Evolutionary conservation across 768 basidiomycete genomes (phyloP).

Genomic region (Hericium rajendrae): DNA sequence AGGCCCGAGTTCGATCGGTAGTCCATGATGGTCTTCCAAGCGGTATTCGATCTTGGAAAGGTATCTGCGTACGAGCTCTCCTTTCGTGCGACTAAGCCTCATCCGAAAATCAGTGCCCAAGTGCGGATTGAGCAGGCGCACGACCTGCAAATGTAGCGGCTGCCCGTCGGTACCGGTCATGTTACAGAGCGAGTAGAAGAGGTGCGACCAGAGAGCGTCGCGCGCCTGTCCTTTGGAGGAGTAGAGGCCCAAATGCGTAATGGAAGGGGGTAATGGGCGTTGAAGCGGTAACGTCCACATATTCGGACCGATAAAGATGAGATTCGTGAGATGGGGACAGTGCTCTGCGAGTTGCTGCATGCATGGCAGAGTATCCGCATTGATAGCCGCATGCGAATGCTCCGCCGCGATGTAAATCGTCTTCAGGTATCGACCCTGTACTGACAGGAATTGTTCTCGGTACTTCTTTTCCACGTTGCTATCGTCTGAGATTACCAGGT

Average conservation of each 20-base stretch:
- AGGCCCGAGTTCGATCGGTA: too few species aligned
- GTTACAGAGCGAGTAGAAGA: neutral
- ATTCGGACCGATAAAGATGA: neutral
- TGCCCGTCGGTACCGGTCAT: neutral
- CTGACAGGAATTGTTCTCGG: neutral
- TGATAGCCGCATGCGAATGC: neutral
- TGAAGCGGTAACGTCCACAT: neutral
- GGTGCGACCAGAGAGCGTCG: neutral
- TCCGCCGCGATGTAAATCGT: neutral
- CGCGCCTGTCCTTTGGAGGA: neutral
- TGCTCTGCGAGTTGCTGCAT: neutral
- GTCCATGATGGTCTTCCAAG: too few species aligned
- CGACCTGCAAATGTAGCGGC: neutral
- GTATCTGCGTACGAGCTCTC: too few species aligned
- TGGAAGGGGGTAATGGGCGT: neutral
- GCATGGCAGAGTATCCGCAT: neutral
- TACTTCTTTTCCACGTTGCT: neutral
- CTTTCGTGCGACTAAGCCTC: too few species aligned
- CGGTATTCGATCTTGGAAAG: too few species aligned
- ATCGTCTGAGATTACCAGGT: neutral
- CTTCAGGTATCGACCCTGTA: neutral
- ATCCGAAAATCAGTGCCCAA: too few species aligned
- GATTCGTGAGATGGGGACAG: neutral
- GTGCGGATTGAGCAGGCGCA: neutral
- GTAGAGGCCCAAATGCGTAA: neutral